Percentiles rank a stretch among this genome's conserved stretches.
Evolutionary conservation across 495 filamentous ascomycete genomes (phyloP).

Genomic region (Neurospora sp.): DNA sequence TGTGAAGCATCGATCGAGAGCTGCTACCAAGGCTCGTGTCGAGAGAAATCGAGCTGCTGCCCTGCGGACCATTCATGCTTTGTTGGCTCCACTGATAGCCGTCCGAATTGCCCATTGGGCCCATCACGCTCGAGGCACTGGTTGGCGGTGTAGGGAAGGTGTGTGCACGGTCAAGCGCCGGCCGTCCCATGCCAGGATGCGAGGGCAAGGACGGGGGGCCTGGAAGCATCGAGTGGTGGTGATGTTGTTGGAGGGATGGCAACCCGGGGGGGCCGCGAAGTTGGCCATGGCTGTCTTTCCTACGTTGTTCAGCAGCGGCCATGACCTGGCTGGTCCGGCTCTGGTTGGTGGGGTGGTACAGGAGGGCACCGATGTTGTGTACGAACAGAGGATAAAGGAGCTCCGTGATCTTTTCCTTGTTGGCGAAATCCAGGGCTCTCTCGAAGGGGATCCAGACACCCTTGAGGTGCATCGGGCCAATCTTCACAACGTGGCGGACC

Average conservation of each 20-base stretch:
- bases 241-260: slow-evolving; percentile 63
- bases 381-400: slow-evolving; percentile 92
- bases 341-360: slow-evolving; percentile 91
- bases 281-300: slow-evolving; percentile 51
- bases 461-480: slow-evolving; percentile 97
- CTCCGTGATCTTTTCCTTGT: slow-evolving; percentile 99
- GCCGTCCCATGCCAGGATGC: slow-evolving; percentile 58
- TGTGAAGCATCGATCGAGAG: slow-evolving; percentile 83
- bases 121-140: slow-evolving; percentile 83
- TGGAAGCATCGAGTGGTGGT: slow-evolving; percentile 71
- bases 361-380: slow-evolving; percentile 87
- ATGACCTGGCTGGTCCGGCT: slow-evolving; percentile 73
- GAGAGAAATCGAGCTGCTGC: slow-evolving; percentile 67
- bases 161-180: slow-evolving; percentile 68
- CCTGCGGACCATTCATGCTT: slow-evolving; percentile 54
- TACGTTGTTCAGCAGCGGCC: slow-evolving; percentile 65
- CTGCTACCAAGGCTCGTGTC: slow-evolving; percentile 74
- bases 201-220: slow-evolving; percentile 63
- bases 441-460: slow-evolving; percentile 99
- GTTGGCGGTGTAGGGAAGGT: slow-evolving; percentile 93
- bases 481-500: slow-evolving; percentile 92
- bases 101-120: slow-evolving; percentile 58
- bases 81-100: slow-evolving; percentile 66
- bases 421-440: slow-evolving; percentile 90
- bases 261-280: slow-evolving; percentile 38